phyloP scores from a whole-genome alignment of 257 asterid genomes.

The Gynochthodes officinalis region DNA sequence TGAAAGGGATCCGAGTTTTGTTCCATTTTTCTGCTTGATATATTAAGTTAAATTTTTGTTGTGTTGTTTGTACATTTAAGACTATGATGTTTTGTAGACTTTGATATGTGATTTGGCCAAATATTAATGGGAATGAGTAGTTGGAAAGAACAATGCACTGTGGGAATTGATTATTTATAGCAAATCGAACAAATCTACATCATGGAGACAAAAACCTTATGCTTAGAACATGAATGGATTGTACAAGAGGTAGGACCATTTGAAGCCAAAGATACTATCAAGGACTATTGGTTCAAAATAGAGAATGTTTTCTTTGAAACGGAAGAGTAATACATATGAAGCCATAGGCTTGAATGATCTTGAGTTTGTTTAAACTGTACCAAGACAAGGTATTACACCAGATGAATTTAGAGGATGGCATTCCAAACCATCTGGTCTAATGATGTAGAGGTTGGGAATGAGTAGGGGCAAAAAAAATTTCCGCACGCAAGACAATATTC shows the following conservation, averaged over 20 bases:
- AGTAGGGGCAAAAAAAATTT: not conserved
- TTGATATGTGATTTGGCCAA: not conserved
- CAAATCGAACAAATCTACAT: not conserved
- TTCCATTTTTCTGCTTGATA: not conserved
- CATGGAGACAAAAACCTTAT: not conserved
- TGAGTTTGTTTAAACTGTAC: not conserved
- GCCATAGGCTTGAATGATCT: not conserved
- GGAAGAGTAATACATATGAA: not conserved
- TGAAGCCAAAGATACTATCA: not conserved
- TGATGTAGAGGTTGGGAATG: not conserved
- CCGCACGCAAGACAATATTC: not conserved
- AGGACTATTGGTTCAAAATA: not conserved
- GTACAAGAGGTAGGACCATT: not conserved
- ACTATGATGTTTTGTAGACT: not conserved
- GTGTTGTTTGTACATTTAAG: not conserved
- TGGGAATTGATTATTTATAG: no score
- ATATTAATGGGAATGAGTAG: not conserved
- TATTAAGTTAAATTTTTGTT: not conserved
- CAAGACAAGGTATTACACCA: not conserved
- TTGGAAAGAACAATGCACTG: not conserved
- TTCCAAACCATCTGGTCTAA: not conserved
- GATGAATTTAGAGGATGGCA: not conserved
- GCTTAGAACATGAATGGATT: not conserved
- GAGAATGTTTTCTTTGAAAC: not conserved
- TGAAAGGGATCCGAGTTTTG: not conserved